Percentiles rank a stretch among this genome's conserved stretches.
Conservation (phyloP, 495 filamentous ascomycete genomes). For the Astrothelium subdiscretum region DNA sequence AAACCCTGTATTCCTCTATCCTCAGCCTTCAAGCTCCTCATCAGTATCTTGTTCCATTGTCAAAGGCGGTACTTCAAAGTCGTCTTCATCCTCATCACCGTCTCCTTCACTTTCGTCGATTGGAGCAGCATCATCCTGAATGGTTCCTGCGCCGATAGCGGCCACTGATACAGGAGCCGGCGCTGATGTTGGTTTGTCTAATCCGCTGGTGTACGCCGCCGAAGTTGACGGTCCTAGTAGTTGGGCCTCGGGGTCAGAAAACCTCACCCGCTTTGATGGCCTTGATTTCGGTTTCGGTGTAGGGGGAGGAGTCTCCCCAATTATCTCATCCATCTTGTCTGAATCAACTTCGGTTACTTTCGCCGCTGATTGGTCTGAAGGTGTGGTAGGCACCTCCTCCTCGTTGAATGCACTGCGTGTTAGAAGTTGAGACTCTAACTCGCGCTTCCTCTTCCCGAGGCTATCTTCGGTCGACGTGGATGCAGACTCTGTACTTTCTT, state of each 20-base stretch:
- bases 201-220: background rate
- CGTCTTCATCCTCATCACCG: slow-evolving; percentile 3
- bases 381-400: background rate
- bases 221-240: background rate
- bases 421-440: background rate
- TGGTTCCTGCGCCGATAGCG: background rate
- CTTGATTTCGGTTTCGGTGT: background rate
- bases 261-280: background rate
- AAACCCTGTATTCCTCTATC: background rate
- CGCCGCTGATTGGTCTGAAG: background rate
- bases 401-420: background rate
- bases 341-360: background rate
- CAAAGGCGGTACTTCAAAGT: slow-evolving; percentile 21
- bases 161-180: background rate
- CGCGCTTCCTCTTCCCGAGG: background rate
- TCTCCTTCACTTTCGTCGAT: background rate
- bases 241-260: background rate
- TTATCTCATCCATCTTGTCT: background rate
- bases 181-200: background rate
- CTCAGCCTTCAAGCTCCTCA: slow-evolving; percentile 15
- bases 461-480: background rate
- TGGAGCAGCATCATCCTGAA: background rate
- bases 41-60: slow-evolving; percentile 18
- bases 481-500: background rate
- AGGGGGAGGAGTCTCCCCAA: background rate